A percentile compares a stretch with the other conserved stretches of the same genome.
phyloP scores from a whole-genome alignment of 2,329 filamentous ascomycete species.

The Stagonosporopsis chrysanthemi region DNA sequence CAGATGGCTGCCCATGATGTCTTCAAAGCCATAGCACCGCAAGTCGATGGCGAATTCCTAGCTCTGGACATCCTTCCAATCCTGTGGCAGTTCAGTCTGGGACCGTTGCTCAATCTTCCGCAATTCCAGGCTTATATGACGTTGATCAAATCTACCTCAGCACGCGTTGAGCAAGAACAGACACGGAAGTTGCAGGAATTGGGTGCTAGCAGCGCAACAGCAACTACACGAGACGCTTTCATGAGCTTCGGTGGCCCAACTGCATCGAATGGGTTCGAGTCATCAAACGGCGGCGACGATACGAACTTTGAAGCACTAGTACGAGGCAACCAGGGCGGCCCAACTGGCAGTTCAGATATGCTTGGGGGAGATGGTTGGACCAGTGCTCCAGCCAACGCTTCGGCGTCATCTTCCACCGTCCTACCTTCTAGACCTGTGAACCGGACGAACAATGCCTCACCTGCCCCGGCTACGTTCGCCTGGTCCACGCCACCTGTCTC shows the following conservation, averaged over 20 bases:
- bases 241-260: conserved; percentile 68
- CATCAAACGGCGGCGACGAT: conserved; percentile 64
- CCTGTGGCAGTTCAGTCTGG: conserved; percentile 90
- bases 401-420: conserved; percentile 32
- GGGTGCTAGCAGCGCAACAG: conserved; percentile 64
- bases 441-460: conserved; percentile 38
- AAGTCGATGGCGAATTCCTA: conserved; percentile 88
- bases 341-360: conserved; percentile 48
- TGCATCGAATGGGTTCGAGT: conserved; percentile 64
- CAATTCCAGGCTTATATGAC: conserved; percentile 91
- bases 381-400: conserved; percentile 42
- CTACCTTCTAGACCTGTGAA: conserved; percentile 44
- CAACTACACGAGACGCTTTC: conserved; percentile 68
- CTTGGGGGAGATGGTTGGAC: conserved; percentile 55
- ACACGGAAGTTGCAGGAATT: conserved; percentile 87
- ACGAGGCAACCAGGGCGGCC: conserved; percentile 65
- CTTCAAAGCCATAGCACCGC: conserved; percentile 79
- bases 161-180: conserved; percentile 86
- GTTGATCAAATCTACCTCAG: conserved; percentile 81
- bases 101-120: conserved; percentile 83
- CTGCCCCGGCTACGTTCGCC: conserved; percentile 54
- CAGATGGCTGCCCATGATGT: conserved; percentile 86
- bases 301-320: conserved; percentile 90
- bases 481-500: conserved; percentile 54
- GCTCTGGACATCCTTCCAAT: conserved; percentile 90